Evolutionary conservation across 2,329 filamentous ascomycete species (phyloP).

Genomic region (Penicillium oxalicum): DNA sequence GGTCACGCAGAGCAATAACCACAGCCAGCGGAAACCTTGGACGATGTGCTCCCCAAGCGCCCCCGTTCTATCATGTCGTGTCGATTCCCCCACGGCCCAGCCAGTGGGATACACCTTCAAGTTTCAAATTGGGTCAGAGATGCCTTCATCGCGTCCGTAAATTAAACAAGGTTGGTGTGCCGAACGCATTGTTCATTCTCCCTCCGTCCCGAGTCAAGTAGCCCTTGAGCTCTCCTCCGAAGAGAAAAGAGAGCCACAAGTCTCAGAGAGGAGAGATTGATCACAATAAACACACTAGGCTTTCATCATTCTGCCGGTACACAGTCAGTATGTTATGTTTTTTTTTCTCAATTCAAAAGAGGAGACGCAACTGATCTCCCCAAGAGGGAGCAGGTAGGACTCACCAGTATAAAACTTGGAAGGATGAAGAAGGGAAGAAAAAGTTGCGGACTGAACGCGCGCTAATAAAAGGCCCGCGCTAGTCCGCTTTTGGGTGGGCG

Average conservation of each 20-base stretch:
- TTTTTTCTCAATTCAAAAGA: no score
- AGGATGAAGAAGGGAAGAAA: constrained; percentile 71
- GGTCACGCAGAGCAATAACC: background rate
- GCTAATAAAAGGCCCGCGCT: constrained; percentile 22
- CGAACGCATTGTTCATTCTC: constrained; percentile 97
- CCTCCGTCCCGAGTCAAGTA: constrained; percentile 59
- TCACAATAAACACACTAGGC: constrained; percentile 95
- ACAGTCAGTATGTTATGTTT: no score
- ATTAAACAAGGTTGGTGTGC: constrained; percentile 94
- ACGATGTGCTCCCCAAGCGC: no score
- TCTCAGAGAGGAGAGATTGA: constrained; percentile 56
- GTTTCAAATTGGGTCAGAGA: constrained; percentile 67
- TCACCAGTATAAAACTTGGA: constrained; percentile 98
- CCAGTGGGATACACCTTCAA: constrained; percentile 43
- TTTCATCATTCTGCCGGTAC: constrained; percentile 86
- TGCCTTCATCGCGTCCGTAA: constrained; percentile 93
- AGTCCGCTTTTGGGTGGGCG: constrained; percentile 20
- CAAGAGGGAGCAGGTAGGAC: constrained; percentile 36
- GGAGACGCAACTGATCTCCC: no score
- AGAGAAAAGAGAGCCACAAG: constrained; percentile 64
- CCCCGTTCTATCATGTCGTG: no score
- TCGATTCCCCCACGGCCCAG: constrained; percentile 4
- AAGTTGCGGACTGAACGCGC: constrained; percentile 17
- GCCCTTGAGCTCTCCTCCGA: constrained; percentile 86
- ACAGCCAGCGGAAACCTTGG: background rate